phyloP scores from a whole-genome alignment of 352 stramenopile species.

The Globisporangium rhizosaccharum region DNA sequence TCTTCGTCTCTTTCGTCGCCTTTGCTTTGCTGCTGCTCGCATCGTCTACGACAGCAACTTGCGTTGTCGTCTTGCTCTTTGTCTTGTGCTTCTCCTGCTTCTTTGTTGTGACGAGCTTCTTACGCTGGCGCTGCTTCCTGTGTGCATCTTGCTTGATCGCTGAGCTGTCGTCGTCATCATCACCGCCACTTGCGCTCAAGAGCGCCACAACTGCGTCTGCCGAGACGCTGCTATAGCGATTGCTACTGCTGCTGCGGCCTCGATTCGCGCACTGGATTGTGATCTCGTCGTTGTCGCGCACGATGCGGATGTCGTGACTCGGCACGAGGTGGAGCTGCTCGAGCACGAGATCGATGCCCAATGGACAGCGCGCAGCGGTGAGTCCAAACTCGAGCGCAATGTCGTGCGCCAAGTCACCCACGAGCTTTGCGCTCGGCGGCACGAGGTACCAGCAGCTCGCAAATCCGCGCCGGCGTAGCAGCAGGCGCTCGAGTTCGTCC shows the following conservation, averaged over 20 bases:
- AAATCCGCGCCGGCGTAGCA: conserved; percentile 46
- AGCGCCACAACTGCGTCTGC: background rate
- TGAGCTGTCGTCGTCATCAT: background rate
- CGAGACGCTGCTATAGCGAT: no score
- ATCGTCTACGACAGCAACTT: background rate
- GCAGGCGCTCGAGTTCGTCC: conserved; percentile 39
- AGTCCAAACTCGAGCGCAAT: conserved; percentile 58
- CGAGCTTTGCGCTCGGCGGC: conserved; percentile 30
- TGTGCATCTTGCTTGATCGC: background rate
- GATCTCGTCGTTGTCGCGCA: conserved; percentile 63
- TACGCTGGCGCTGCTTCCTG: background rate
- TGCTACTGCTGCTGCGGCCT: background rate
- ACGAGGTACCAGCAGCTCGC: conserved; percentile 66
- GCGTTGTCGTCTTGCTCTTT: background rate
- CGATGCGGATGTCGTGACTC: conserved; percentile 46
- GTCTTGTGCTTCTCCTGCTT: conserved; percentile 2
- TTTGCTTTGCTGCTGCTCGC: background rate
- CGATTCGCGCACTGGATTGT: conserved; percentile 32
- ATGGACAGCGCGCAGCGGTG: conserved; percentile 24
- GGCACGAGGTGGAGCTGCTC: conserved; percentile 55
- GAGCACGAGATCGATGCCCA: conserved; percentile 48
- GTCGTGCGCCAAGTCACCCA: conserved; percentile 57
- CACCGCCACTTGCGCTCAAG: background rate
- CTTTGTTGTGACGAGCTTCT: background rate
- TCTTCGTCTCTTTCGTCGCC: background rate